Conservation (phyloP, 768 basidiomycete genomes). For the Leccinum imitatum region DNA sequence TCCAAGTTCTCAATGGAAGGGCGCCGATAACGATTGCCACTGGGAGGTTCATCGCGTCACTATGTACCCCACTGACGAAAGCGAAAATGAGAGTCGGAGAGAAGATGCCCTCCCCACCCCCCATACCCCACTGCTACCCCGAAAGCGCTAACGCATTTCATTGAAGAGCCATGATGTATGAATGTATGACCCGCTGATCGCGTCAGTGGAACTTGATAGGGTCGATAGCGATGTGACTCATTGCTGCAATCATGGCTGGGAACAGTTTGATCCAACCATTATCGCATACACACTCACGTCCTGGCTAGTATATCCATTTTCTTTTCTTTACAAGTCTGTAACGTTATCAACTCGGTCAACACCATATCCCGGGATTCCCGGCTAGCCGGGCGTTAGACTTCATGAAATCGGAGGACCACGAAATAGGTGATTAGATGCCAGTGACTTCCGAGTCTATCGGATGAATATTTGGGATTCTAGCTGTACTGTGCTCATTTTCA, state of each 20-base stretch:
- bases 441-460: not conserved
- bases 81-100: not conserved
- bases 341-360: not conserved
- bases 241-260: not conserved
- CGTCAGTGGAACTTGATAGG: not conserved
- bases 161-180: not conserved
- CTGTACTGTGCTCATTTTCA: not conserved
- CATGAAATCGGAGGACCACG: not conserved
- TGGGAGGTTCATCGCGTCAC: not conserved
- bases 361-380: not conserved
- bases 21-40: not conserved
- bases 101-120: not conserved
- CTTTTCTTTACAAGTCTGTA: not conserved
- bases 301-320: not conserved
- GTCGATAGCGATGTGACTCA: not conserved
- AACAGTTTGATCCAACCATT: not conserved
- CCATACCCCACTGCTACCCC: not conserved
- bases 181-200: not conserved
- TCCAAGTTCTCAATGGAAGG: not conserved
- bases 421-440: not conserved
- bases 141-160: not conserved
- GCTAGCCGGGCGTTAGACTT: not conserved
- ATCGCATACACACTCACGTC: not conserved
- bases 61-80: not conserved
- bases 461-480: not conserved